A percentile compares a stretch with the other conserved stretches of the same genome.
phyloP scores from a whole-genome alignment of 176 grass and related monocot species.

The Bolboschoenus planiculmis region DNA sequence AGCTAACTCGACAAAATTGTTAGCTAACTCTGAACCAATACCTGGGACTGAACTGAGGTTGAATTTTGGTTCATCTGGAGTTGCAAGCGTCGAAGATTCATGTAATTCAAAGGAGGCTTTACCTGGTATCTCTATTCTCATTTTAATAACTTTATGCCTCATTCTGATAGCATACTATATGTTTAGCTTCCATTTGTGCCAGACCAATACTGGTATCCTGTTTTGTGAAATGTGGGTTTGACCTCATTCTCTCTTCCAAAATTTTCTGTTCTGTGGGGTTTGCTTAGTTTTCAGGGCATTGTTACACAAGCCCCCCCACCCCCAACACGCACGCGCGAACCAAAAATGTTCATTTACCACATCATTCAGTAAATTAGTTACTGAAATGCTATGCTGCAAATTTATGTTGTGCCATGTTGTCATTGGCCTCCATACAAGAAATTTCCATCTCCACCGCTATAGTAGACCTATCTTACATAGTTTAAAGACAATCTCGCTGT shows the following conservation, averaged over 20 bases:
- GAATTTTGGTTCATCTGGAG: background rate
- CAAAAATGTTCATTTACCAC: background rate
- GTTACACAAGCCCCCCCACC: background rate
- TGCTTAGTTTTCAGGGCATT: background rate
- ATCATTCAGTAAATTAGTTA: background rate
- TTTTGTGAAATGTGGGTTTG: background rate
- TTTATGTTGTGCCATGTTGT: too few species aligned
- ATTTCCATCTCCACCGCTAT: background rate
- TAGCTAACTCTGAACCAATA: background rate
- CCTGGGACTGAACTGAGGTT: conserved; percentile 17
- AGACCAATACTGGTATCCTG: background rate
- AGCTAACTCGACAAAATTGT: conserved; percentile 6
- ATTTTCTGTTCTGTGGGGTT: background rate
- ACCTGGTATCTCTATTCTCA: background rate
- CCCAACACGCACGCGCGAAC: too few species aligned
- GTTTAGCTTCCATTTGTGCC: background rate
- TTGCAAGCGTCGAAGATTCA: background rate
- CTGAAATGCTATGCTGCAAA: background rate
- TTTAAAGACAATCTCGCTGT: background rate
- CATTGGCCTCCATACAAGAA: too few species aligned
- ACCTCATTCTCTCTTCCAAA: background rate
- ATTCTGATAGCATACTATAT: conserved; percentile 4
- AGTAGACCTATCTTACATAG: too few species aligned
- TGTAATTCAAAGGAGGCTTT: background rate
- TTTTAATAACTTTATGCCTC: background rate